These are phyloP conservation scores for Alternaria burnsii DNA, from an alignment of 2,329 filamentous ascomycete genomes.

Conservation along the genomic window DNA sequence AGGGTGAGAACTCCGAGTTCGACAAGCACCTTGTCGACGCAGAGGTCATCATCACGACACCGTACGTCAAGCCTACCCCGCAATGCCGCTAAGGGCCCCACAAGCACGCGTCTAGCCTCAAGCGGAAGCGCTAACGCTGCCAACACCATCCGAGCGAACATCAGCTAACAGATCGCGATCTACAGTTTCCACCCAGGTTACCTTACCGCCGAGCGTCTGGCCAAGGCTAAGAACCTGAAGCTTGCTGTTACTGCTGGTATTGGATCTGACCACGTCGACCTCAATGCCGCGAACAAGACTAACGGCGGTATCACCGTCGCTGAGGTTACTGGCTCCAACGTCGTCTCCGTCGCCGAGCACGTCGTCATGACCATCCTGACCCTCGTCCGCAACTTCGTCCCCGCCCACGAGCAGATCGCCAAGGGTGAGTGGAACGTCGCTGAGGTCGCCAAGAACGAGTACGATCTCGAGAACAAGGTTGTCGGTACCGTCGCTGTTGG, in stretches of 20 bases:
- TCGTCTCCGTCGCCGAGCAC: constrained; percentile 98
- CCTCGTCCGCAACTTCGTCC: constrained; percentile 97
- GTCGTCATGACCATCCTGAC: constrained; percentile 98
- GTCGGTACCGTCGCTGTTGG: constrained; percentile 97
- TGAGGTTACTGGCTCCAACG: constrained; percentile 97
- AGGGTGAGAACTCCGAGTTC: constrained; percentile 89
- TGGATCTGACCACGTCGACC: constrained; percentile 97
- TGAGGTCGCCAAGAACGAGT: constrained; percentile 97
- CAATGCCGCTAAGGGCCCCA: constrained; percentile 40
- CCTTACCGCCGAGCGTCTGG: constrained; percentile 93
- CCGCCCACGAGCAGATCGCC: constrained; percentile 92
- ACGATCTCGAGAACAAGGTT: constrained; percentile 95
- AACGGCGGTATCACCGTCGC: constrained; percentile 97
- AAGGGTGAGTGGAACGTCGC: constrained; percentile 94
- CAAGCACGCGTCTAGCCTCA: constrained; percentile 28
- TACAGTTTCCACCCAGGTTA: constrained; percentile 95
- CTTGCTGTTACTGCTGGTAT: constrained; percentile 96
- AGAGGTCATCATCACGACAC: constrained; percentile 98
- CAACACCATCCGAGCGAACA: constrained; percentile 18
- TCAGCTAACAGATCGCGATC: constrained; percentile 21
- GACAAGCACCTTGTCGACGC: constrained; percentile 96
- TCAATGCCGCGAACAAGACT: constrained; percentile 96
- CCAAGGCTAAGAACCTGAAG: constrained; percentile 99
- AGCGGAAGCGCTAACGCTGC: constrained; percentile 20
- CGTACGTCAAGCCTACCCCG: constrained; percentile 64